These are phyloP conservation scores for Polygonum aviculare DNA, from an alignment of 148 eudicot genomes.

Conservation along the genomic window DNA sequence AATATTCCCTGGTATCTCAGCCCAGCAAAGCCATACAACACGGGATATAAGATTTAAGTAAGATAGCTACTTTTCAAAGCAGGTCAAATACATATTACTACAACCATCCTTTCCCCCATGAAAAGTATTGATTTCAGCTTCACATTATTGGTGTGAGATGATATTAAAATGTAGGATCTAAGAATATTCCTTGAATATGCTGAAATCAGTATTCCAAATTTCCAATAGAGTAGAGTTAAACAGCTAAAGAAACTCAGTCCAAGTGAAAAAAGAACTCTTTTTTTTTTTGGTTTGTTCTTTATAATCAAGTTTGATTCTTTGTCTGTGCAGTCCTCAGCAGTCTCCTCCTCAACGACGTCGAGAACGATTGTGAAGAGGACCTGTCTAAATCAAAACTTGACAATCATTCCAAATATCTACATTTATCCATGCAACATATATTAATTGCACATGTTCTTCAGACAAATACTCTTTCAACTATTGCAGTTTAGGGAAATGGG, in stretches of 20 bases:
- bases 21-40: neutral
- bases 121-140: neutral
- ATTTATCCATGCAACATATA: neutral
- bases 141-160: neutral
- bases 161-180: conserved; percentile 1
- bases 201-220: neutral
- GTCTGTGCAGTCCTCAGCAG: neutral
- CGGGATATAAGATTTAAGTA: neutral
- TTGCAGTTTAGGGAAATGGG: neutral
- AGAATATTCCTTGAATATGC: conserved; percentile 6
- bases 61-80: conserved; percentile 3
- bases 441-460: neutral
- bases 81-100: neutral
- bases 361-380: neutral
- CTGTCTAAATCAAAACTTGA: neutral
- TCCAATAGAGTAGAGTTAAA: neutral
- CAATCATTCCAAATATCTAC: neutral
- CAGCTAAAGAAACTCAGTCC: neutral
- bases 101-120: neutral
- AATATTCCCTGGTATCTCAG: neutral
- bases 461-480: neutral
- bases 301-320: neutral
- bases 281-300: neutral
- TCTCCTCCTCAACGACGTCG: neutral
- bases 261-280: neutral